phyloP scores from a whole-genome alignment of 169 alveolate species.

The Perkinsus olseni region DNA sequence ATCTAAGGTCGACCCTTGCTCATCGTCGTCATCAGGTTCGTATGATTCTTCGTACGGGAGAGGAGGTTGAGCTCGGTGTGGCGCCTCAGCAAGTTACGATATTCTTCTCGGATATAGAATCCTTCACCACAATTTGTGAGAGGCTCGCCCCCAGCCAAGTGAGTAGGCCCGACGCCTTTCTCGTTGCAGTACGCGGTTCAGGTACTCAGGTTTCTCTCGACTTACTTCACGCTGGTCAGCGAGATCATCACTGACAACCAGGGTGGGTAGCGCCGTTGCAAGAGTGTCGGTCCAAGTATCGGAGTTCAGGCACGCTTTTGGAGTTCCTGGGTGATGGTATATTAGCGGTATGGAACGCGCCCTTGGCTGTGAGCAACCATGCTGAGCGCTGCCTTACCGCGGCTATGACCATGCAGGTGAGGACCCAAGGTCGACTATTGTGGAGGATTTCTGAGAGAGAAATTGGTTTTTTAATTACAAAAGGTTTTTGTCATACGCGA shows the following conservation, averaged over 20 bases:
- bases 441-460: too few relatives aligned
- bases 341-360: slow-evolving; percentile 32
- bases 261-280: background rate
- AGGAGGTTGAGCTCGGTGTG: background rate
- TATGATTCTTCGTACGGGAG: too few relatives aligned
- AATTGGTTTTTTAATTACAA: too few relatives aligned
- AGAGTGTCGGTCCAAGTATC: background rate
- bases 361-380: slow-evolving; percentile 21
- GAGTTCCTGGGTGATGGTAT: slow-evolving; percentile 34
- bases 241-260: background rate
- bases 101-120: background rate
- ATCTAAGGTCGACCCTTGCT: background rate
- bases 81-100: background rate
- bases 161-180: background rate
- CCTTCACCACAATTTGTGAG: background rate
- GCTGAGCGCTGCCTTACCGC: slow-evolving; percentile 15
- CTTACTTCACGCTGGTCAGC: background rate
- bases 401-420: slow-evolving; percentile 17
- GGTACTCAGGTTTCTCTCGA: background rate
- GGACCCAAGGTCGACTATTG: background rate
- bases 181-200: background rate
- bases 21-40: background rate
- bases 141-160: background rate
- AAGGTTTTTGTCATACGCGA: too few relatives aligned
- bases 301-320: slow-evolving; percentile 16